Evolutionary conservation across 202 grass and related monocot species (phyloP), one percentile per base, ranked within the genome.

Genomic region (Setaria italica): DNA sequence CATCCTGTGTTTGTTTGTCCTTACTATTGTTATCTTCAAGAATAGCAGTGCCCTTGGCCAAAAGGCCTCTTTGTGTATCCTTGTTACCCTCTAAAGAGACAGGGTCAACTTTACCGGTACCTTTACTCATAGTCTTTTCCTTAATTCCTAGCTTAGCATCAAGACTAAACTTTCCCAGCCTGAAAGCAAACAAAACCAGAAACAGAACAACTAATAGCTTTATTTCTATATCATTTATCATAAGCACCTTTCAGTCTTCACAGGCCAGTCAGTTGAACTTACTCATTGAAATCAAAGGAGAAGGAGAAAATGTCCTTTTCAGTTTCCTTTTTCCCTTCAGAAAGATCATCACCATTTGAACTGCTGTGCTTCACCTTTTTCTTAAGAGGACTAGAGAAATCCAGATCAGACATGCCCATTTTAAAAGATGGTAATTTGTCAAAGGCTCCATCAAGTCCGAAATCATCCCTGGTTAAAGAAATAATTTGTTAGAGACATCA

Each of bases 211-310:
- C 30, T 84, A 73, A 72, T 39, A 73, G 19, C 54, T 41, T 41
- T 41, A 66, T 59, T 72, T 71, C 54, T 17, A 14, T 70, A 19
- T 34, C 35, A 7, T 29, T 76, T 81, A 57, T 46, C 9, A 76
- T 71, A 30, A 62, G 47, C 1, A 58, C 19, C 20, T 84, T 62
- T 43, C 4, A 54, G 47, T 77, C n/a, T 88, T 70, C 53, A 55
- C 42, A 50, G 20, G 42, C 9, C 48, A 85, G 54, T 51, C 20
- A 70, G 33, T 45, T 54, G 62, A 90, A 80, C 96, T 87, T 96
- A 96, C 96, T 92, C 90, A 49, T 94, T 89, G 29, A 99, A 96
- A 87, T 99, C 90, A 79, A 99, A 96, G 78, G 83, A 79, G 84
- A 99, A 99, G 80, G 95, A 82, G 78, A 99, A 96, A 50, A 78